A percentile compares a stretch with the other conserved stretches of the same genome.
Evolutionary conservation across 805 yeast genomes (phyloP).

Genomic region (Starmera dryadoides): DNA sequence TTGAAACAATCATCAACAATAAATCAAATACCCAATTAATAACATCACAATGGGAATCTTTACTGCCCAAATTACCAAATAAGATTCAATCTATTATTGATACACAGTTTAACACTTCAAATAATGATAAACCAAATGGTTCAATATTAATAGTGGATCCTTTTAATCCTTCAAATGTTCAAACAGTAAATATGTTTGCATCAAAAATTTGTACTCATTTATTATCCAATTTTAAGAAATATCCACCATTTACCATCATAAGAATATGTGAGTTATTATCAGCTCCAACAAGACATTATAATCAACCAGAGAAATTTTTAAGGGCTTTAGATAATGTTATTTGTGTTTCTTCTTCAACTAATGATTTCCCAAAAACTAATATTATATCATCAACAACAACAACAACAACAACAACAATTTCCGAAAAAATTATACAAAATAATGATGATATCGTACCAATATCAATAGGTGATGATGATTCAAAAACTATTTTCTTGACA

Average conservation of each 20-base stretch:
- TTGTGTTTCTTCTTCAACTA: conserved; percentile 10
- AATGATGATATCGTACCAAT: conserved; percentile 3
- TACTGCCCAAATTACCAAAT: no score
- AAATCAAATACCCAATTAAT: no score
- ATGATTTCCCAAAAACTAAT: conserved; percentile 5
- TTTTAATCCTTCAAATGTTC: conserved; percentile 1
- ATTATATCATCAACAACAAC: no score
- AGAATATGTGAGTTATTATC: conserved; percentile 39
- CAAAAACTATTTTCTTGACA: conserved; percentile 13
- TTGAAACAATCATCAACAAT: no score
- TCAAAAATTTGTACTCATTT: conserved; percentile 5
- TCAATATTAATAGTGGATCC: no score
- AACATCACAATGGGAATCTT: no score
- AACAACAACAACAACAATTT: not conserved
- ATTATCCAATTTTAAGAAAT: conserved; percentile 3
- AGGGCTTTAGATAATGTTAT: conserved; percentile 29
- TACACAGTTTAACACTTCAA: no score
- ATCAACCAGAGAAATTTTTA: conserved; percentile 33
- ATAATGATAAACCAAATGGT: no score
- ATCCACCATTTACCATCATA: conserved; percentile 40
- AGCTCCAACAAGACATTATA: conserved; percentile 35
- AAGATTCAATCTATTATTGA: no score
- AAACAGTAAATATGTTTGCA: conserved; percentile 7
- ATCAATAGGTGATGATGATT: conserved; percentile 9
- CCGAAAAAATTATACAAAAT: not conserved